Percentiles rank a stretch among this genome's conserved stretches.
Evolutionary conservation across 805 yeast genomes (phyloP).

Genomic region (Kazachstania kunashirensis): DNA sequence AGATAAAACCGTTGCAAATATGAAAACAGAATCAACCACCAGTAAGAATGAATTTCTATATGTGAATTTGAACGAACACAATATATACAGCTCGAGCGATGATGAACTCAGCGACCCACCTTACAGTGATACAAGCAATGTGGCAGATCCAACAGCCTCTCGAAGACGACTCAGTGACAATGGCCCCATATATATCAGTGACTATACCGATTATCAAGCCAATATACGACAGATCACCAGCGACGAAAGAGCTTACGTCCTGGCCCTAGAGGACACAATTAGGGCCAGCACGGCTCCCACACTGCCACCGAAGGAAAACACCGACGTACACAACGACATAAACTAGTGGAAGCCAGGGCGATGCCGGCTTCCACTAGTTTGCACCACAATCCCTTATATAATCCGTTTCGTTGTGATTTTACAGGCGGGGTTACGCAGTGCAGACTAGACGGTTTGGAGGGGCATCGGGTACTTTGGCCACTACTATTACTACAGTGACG

Average conservation of each 20-base stretch:
- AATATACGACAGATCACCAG: slow-evolving; percentile 4
- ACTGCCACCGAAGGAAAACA: background rate
- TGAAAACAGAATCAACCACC: too few relatives aligned
- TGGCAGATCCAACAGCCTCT: background rate
- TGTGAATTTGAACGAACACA: background rate
- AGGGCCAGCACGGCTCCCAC: slow-evolving; percentile 2
- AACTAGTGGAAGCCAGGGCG: slow-evolving; percentile 2
- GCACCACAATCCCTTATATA: too few relatives aligned
- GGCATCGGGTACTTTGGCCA: too few relatives aligned
- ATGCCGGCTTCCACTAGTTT: background rate
- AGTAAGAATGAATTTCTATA: background rate
- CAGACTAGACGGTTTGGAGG: too few relatives aligned
- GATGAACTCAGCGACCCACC: background rate
- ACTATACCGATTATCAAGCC: slow-evolving; percentile 7
- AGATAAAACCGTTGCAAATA: too few relatives aligned
- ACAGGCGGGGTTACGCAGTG: too few relatives aligned
- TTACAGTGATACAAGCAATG: background rate
- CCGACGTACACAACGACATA: background rate
- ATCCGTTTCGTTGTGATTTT: too few relatives aligned
- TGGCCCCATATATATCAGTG: slow-evolving; percentile 8
- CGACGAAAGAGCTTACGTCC: slow-evolving; percentile 14
- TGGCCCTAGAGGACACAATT: slow-evolving; percentile 14
- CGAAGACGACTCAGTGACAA: background rate
- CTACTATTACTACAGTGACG: too few relatives aligned
- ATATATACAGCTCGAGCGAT: background rate